phyloP scores from a whole-genome alignment of 768 basidiomycete species.

The Suillus cothurnatus region DNA sequence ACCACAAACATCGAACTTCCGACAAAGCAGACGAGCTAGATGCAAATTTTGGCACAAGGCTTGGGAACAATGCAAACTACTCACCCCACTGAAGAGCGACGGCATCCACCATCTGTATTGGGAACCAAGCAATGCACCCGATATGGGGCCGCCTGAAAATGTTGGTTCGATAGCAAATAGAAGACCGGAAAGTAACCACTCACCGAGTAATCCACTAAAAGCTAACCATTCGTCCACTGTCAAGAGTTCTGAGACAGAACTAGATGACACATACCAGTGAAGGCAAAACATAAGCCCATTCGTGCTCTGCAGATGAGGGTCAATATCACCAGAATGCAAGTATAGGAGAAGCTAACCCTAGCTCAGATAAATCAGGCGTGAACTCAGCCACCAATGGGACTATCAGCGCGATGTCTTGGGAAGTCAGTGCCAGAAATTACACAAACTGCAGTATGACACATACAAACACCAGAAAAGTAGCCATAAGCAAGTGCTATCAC shows the following conservation, averaged over 20 bases:
- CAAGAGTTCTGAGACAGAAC: neutral
- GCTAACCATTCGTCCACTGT: conserved; percentile 15
- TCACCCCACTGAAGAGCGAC: conserved; percentile 50
- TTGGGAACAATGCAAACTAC: neutral
- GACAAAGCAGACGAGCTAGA: neutral
- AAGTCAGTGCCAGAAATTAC: neutral
- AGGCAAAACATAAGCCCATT: conserved; percentile 51
- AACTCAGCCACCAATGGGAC: conserved; percentile 47
- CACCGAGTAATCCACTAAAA: conserved; percentile 23
- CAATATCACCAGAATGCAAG: neutral
- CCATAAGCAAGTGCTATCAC: conserved; percentile 49
- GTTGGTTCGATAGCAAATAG: conserved; percentile 7
- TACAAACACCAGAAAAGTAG: conserved; percentile 48
- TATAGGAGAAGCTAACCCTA: conserved; percentile 38
- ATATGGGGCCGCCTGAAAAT: conserved; percentile 51
- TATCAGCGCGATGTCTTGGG: conserved; percentile 40
- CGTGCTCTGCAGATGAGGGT: conserved; percentile 24
- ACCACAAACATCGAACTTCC: neutral
- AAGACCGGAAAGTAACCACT: conserved; percentile 3
- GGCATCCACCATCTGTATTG: conserved; percentile 60
- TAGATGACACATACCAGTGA: conserved; percentile 34
- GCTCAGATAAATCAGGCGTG: conserved; percentile 48
- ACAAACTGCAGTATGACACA: conserved; percentile 7
- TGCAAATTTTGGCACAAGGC: neutral
- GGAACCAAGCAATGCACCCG: conserved; percentile 53